Conservation (phyloP, 768 basidiomycete genomes). For the Phylloporus arenicola region DNA sequence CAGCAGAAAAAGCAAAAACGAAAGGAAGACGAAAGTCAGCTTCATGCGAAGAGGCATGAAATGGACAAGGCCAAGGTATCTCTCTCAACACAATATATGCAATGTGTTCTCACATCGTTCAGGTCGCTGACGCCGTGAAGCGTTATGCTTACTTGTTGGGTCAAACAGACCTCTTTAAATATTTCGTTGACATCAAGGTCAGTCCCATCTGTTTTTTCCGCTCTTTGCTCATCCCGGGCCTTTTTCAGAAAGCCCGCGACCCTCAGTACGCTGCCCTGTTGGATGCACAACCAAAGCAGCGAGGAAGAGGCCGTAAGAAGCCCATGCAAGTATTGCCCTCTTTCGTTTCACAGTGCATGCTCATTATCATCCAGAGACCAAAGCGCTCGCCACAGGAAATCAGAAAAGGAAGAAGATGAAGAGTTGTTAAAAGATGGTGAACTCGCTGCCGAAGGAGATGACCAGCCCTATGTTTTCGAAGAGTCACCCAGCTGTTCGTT, state of each 20-base stretch:
- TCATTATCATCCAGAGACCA: constrained; percentile 49
- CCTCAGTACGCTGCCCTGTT: constrained; percentile 89
- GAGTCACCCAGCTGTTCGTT: constrained; percentile 81
- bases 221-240: not conserved
- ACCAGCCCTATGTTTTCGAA: constrained; percentile 92
- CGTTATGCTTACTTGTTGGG: constrained; percentile 97
- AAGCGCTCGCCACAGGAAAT: constrained; percentile 81
- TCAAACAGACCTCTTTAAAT: constrained; percentile 96
- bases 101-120: constrained; percentile 10
- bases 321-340: constrained; percentile 45
- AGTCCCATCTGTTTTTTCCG: constrained; percentile 5
- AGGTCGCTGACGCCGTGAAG: constrained; percentile 93
- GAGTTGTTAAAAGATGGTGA: constrained; percentile 88
- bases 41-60: constrained; percentile 67
- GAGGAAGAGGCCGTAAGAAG: constrained; percentile 83
- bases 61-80: constrained; percentile 85
- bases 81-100: not conserved
- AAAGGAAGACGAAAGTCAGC: constrained; percentile 64
- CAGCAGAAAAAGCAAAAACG: constrained; percentile 48
- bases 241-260: constrained; percentile 71
- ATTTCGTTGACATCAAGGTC: constrained; percentile 96
- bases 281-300: constrained; percentile 80
- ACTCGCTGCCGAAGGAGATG: constrained; percentile 70
- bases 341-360: not conserved
- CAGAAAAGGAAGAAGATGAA: constrained; percentile 98